Conservation (phyloP, 768 basidiomycete species). For the Lentinula sp. region DNA sequence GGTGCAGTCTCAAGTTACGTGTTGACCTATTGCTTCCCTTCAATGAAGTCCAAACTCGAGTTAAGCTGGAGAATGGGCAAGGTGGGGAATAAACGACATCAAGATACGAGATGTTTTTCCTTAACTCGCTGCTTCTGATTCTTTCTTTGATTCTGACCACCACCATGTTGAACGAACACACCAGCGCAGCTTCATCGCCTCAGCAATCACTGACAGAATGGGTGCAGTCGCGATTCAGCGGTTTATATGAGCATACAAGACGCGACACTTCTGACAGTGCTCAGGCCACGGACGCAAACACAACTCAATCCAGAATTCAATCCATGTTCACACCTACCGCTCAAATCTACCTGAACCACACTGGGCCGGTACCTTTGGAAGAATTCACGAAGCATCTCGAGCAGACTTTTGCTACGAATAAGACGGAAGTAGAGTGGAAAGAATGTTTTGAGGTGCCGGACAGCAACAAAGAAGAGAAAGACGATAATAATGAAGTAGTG, state of each 20-base stretch:
- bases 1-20: too few relatives aligned
- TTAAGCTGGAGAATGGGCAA: neutral
- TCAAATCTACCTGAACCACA: slow-evolving; percentile 29
- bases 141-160: neutral
- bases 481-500: neutral
- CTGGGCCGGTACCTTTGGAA: slow-evolving; percentile 12
- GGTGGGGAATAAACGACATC: neutral
- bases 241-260: slow-evolving; percentile 17
- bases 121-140: neutral
- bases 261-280: too few relatives aligned
- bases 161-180: neutral
- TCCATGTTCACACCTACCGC: slow-evolving; percentile 24
- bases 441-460: slow-evolving; percentile 21
- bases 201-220: slow-evolving; percentile 15
- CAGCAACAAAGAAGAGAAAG: neutral
- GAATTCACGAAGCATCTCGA: slow-evolving; percentile 21
- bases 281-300: slow-evolving; percentile 2
- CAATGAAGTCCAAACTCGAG: neutral
- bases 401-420: slow-evolving; percentile 14
- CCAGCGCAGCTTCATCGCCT: neutral
- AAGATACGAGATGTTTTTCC: neutral
- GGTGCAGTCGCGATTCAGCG: slow-evolving; percentile 21
- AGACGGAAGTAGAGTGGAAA: slow-evolving; percentile 26
- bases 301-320: slow-evolving; percentile 15
- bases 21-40: too few relatives aligned